phyloP scores from a whole-genome alignment of 192 early-diverging fungal species.

The Phlyctochytrium arcticum region DNA sequence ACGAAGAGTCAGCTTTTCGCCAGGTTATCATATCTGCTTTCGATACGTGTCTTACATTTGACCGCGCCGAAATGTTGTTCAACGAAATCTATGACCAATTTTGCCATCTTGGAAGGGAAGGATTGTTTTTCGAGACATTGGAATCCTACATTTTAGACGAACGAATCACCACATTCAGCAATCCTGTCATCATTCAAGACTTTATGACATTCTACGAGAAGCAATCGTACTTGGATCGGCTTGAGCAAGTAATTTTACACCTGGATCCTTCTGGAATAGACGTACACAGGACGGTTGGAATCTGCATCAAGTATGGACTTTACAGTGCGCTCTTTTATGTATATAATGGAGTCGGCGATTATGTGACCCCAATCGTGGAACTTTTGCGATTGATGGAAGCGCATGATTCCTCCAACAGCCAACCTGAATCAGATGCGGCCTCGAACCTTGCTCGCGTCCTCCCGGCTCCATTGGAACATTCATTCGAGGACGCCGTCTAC shows the following conservation, averaged over 20 bases:
- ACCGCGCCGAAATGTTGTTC: slow-evolving; percentile 41
- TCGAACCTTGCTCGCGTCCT: no score
- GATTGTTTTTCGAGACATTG: slow-evolving; percentile 38
- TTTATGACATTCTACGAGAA: slow-evolving; percentile 20
- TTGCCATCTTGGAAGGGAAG: slow-evolving; percentile 22
- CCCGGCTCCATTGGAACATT: neutral
- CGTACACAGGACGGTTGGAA: slow-evolving; percentile 30
- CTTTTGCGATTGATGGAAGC: slow-evolving; percentile 23
- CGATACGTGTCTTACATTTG: slow-evolving; percentile 32
- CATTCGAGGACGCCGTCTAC: slow-evolving; percentile 26
- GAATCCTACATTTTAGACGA: slow-evolving; percentile 41
- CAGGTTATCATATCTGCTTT: slow-evolving; percentile 32
- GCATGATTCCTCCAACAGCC: neutral
- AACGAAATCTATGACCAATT: slow-evolving; percentile 48
- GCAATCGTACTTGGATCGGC: slow-evolving; percentile 23
- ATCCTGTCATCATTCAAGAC: slow-evolving; percentile 36
- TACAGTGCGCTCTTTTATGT: slow-evolving; percentile 40
- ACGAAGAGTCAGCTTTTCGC: slow-evolving; percentile 18
- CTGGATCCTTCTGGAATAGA: slow-evolving; percentile 41
- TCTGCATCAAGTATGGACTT: slow-evolving; percentile 32
- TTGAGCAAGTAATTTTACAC: slow-evolving; percentile 48
- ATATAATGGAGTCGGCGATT: slow-evolving; percentile 42
- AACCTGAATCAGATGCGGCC: neutral
- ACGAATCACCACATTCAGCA: slow-evolving; percentile 17
- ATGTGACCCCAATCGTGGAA: slow-evolving; percentile 38